A percentile compares a stretch with the other conserved stretches of the same genome.
Evolutionary conservation across 768 basidiomycete species (phyloP).

Genomic region (Trametes cubensis): DNA sequence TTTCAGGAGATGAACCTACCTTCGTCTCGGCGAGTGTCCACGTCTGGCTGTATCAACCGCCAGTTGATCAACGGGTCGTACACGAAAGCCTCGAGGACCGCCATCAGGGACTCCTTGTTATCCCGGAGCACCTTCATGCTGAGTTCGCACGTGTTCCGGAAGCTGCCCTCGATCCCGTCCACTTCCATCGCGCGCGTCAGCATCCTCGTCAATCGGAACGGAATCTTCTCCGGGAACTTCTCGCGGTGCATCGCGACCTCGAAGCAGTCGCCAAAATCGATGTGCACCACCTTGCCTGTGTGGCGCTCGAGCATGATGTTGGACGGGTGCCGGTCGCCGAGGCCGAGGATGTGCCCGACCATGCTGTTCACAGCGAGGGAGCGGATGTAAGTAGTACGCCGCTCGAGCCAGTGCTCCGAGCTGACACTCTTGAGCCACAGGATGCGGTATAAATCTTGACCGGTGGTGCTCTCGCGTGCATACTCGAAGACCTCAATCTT

Average conservation of each 20-base stretch:
- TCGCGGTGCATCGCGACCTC: constrained; percentile 98
- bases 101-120: constrained; percentile 99
- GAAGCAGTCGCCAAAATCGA: constrained; percentile 98
- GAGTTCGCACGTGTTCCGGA: constrained; percentile 92
- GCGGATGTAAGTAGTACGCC: constrained; percentile 92
- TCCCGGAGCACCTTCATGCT: constrained; percentile 96
- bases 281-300: constrained; percentile 95
- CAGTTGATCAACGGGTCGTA: constrained; percentile 98
- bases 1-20: constrained; percentile 42
- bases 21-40: constrained; percentile 69
- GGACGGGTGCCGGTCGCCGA: constrained; percentile 97
- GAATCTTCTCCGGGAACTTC: constrained; percentile 98
- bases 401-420: constrained; percentile 97
- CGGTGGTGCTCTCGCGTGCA: constrained; percentile 96
- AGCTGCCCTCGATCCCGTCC: constrained; percentile 97
- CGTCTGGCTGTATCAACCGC: constrained; percentile 87
- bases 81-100: constrained; percentile 97
- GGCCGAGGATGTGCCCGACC: constrained; percentile 96
- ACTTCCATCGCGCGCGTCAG: constrained; percentile 99
- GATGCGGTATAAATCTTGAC: constrained; percentile 95
- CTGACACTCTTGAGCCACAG: constrained; percentile 94
- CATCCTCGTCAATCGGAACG: constrained; percentile 98
- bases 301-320: constrained; percentile 90
- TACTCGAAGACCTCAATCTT: constrained; percentile 99
- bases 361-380: constrained; percentile 97